Conservation (phyloP, 345 rosid species). For the Hibiscus mutabilis region DNA sequence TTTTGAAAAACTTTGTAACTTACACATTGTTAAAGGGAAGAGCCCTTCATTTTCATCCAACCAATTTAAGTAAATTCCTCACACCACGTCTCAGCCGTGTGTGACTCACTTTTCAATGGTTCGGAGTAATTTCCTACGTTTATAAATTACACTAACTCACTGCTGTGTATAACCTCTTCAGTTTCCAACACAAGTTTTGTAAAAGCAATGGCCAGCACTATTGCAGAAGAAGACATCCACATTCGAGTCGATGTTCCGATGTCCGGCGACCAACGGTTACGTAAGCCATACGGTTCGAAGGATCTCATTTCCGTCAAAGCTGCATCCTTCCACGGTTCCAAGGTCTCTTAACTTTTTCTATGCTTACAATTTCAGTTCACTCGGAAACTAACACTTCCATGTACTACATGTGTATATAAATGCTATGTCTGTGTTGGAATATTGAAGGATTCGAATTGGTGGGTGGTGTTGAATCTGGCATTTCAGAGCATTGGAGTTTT, state of each 20-base stretch:
- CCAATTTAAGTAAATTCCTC: neutral
- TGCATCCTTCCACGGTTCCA: neutral
- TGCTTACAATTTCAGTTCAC: neutral
- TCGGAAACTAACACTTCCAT: neutral
- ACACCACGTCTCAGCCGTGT: neutral
- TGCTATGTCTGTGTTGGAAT: neutral
- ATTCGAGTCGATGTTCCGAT: neutral
- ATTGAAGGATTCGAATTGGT: conserved; percentile 24
- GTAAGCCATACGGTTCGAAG: neutral
- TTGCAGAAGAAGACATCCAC: neutral
- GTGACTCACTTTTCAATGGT: too few relatives aligned
- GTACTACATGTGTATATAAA: neutral
- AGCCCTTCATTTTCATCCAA: neutral
- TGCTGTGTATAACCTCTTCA: neutral
- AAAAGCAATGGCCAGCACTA: neutral
- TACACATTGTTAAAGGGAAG: neutral
- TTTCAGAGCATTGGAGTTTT: conserved; percentile 54
- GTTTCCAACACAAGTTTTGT: neutral
- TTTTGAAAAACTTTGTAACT: too few relatives aligned
- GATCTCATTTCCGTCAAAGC: neutral
- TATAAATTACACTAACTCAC: neutral
- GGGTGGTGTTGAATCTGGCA: conserved; percentile 36
- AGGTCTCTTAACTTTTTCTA: neutral
- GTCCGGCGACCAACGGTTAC: neutral
- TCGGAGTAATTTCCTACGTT: neutral